Percentiles rank a stretch among this genome's conserved stretches.
Evolutionary conservation across 306 rosid species (phyloP).

Genomic region (Canavalia gladiata): DNA sequence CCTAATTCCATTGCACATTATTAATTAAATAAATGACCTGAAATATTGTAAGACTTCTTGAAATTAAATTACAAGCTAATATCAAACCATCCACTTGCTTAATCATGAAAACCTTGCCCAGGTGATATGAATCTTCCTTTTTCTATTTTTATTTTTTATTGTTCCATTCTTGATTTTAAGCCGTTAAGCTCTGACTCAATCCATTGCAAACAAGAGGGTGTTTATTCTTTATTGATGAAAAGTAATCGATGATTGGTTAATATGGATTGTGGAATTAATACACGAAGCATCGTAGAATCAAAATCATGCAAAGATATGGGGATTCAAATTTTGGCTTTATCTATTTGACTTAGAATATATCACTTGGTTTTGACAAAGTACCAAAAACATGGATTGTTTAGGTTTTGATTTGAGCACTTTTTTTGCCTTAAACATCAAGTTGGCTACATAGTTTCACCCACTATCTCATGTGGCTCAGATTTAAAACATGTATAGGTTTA

Average conservation of each 20-base stretch:
- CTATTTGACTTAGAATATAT: neutral
- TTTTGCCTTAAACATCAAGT: neutral
- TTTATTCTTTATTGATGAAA: neutral
- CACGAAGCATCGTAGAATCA: neutral
- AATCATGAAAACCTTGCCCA: neutral
- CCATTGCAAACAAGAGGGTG: neutral
- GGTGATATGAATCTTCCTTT: neutral
- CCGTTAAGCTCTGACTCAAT: neutral
- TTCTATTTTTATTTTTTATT: neutral
- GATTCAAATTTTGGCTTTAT: neutral
- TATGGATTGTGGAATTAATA: neutral
- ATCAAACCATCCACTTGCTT: neutral
- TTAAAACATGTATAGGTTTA: neutral
- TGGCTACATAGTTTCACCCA: neutral
- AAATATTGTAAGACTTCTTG: neutral
- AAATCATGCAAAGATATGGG: neutral
- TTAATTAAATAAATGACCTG: neutral
- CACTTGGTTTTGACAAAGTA: neutral
- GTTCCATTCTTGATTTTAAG: neutral
- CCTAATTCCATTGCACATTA: neutral
- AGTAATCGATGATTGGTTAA: neutral
- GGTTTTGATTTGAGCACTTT: neutral
- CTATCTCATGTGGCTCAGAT: neutral
- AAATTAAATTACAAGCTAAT: neutral
- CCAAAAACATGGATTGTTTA: neutral